Conservation (phyloP, 192 early-diverging fungal species). For the Allomyces arbusculus region DNA sequence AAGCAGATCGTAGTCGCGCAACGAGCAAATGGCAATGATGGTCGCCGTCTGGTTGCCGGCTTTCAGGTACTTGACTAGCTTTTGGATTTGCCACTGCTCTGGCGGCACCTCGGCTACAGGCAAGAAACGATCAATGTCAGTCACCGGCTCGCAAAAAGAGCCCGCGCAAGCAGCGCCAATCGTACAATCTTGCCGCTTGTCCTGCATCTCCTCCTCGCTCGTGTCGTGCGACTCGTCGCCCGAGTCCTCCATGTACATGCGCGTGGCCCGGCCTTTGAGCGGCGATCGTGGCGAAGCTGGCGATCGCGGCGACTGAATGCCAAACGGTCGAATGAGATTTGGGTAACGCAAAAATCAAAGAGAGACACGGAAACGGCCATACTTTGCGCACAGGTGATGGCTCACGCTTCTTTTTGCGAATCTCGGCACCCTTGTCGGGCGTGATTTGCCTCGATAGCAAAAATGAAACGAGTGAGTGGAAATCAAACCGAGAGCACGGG, state of each 20-base stretch:
- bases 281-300: no score
- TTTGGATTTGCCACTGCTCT: slow-evolving; percentile 42
- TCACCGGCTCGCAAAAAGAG: background rate
- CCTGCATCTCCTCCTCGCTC: slow-evolving; percentile 29
- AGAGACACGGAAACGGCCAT: no score
- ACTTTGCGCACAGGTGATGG: background rate
- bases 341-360: no score
- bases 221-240: slow-evolving; percentile 7
- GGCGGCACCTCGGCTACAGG: slow-evolving; percentile 29
- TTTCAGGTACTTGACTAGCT: slow-evolving; percentile 38
- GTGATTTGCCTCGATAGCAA: background rate
- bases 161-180: background rate
- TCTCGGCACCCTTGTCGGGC: background rate
- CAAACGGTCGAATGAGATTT: no score
- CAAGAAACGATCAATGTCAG: background rate
- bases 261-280: background rate
- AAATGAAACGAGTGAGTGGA: background rate
- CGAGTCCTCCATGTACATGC: slow-evolving; percentile 1
- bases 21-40: slow-evolving; percentile 41
- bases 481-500: background rate
- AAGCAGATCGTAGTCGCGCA: slow-evolving; percentile 37
- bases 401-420: background rate
- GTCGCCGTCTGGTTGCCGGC: slow-evolving; percentile 44
- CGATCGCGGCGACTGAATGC: no score
- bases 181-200: slow-evolving; percentile 36